Conservation (phyloP, 2,329 filamentous ascomycete species). For the Hymenoscyphus infarciens region DNA sequence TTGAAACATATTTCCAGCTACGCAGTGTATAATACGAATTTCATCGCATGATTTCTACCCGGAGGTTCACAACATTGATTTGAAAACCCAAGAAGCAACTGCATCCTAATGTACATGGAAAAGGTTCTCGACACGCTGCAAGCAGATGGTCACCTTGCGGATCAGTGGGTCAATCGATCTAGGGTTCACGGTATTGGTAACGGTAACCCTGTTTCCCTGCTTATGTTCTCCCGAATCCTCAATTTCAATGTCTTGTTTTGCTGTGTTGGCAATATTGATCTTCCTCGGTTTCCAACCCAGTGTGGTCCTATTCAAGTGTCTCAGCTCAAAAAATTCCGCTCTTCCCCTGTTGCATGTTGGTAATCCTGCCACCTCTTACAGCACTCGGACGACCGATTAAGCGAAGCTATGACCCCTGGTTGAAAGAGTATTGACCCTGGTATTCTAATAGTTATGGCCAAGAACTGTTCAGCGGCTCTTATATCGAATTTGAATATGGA, state of each 20-base stretch:
- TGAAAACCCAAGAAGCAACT: neutral
- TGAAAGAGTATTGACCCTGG: neutral
- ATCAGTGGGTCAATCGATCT: neutral
- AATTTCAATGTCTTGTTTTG: neutral
- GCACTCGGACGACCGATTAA: neutral
- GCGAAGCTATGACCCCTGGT: neutral
- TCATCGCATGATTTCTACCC: neutral
- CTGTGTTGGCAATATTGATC: slow-evolving; percentile 1
- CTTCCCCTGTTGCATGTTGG: neutral
- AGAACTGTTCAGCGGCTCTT: neutral
- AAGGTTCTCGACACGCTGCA: neutral
- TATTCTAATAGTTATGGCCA: neutral
- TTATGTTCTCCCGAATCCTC: neutral
- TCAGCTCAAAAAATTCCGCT: neutral
- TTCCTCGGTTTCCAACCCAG: neutral
- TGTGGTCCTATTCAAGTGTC: neutral
- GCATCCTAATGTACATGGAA: neutral
- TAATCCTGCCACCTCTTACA: neutral
- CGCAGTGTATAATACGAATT: neutral
- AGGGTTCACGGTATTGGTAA: too few species aligned
- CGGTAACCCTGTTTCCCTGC: neutral
- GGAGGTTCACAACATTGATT: neutral
- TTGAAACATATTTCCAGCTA: neutral
- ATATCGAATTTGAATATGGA: neutral
- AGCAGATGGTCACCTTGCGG: neutral